Conservation (phyloP, 306 rosid species). For the Chamaecrista fasciculata region DNA sequence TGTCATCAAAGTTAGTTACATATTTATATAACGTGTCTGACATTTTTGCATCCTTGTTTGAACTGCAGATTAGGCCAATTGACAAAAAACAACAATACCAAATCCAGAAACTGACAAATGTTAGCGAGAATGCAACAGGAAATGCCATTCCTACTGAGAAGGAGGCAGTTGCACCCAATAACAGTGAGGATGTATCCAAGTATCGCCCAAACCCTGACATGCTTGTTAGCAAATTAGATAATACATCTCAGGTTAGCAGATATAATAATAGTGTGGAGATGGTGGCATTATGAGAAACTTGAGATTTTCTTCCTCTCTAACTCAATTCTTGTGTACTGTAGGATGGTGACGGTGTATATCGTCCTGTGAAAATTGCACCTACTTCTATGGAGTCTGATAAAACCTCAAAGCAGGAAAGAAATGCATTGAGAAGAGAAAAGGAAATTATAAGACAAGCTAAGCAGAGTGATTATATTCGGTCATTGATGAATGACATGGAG, state of each 20-base stretch:
- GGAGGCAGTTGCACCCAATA: conserved; percentile 40
- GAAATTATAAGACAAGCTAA: conserved; percentile 56
- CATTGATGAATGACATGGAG: conserved; percentile 64
- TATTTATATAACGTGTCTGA: not conserved
- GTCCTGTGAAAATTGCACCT: conserved; percentile 66
- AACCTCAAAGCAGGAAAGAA: conserved; percentile 59
- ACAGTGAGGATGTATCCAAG: conserved; percentile 54
- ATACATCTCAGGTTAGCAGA: conserved; percentile 42
- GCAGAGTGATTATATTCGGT: conserved; percentile 57
- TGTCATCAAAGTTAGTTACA: not conserved
- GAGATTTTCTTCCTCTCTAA: conserved; percentile 2
- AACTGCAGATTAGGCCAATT: conserved; percentile 71
- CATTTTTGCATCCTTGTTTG: conserved; percentile 21
- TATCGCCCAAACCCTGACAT: conserved; percentile 82
- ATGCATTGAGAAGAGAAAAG: conserved; percentile 66
- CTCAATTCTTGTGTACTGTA: conserved; percentile 32
- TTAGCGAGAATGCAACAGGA: conserved; percentile 40
- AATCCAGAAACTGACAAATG: conserved; percentile 73
- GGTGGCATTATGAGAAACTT: conserved; percentile 14
- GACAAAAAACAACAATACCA: conserved; percentile 90
- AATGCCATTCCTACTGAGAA: conserved; percentile 39
- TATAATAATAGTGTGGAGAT: not conserved
- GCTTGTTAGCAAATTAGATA: conserved; percentile 59
- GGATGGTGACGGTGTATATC: conserved; percentile 54
- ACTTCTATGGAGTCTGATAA: conserved; percentile 66